Evolutionary conservation across 2,329 filamentous ascomycete genomes (phyloP), one percentile per base, ranked within the genome.

Genomic region (Trichoderma koningiopsis): DNA sequence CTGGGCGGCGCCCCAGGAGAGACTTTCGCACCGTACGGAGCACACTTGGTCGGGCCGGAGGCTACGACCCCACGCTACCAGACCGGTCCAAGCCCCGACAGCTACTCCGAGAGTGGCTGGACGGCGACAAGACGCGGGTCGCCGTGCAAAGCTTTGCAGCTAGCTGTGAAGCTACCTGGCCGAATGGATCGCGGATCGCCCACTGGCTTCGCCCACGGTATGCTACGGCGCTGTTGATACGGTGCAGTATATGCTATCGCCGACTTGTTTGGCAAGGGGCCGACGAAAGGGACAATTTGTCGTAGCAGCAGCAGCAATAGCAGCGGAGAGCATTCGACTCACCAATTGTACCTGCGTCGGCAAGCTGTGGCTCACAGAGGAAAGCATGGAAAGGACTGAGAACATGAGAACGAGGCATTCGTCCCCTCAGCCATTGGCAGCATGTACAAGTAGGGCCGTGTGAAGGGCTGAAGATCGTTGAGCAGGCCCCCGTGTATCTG

Each of bases 11-110:
- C 49, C 24, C 14, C 33, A 66, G 61, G 61, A 65, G 62, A 70
- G 62, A 70, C 68, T 66, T 67, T 70, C 62, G 68, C 68, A 70
- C 68, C 49, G 68, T 70, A 67, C 68, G 68, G 62, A 70, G 63
- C 58, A 67, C 53, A 22, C 56, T 24, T 67, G 68, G 68, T 67
- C 63, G 68, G 68, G 31, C 68, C 68, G 68, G 68, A 70, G 68
- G 57, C 43, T 53, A 68, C 16, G 57, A 60, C 37, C 68, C 47
- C 57, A 67, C 68, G 60, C 68, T 57, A 69, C 68, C 43, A 69
- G 55, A 13, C 68, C 61, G 68, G 61, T 63, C 61, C 60, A 65
- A 56, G 43, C 35, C 35, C 55, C 68, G 68, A 60, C 68, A 65
- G 49, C 66, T 56, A 43, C 60, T 65, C 66, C 66, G 66, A 68